These are phyloP conservation scores for Fraxinus nigra DNA, from an alignment of 305 asterid genomes.

Conservation along the genomic window DNA sequence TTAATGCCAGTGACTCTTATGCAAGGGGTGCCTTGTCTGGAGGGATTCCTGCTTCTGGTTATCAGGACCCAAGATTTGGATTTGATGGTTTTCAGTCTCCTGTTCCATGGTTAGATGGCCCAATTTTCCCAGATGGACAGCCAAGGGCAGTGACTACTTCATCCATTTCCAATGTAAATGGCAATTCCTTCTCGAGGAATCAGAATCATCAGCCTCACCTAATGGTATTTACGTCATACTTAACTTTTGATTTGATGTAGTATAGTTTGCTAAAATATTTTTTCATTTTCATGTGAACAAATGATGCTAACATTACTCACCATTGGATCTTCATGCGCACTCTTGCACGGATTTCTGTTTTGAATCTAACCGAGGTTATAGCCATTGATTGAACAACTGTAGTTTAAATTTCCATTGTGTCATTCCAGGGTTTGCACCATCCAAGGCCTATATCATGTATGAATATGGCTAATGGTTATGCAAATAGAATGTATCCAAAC, in stretches of 20 bases:
- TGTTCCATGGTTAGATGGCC: slow-evolving; percentile 47
- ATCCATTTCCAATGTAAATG: slow-evolving; percentile 35
- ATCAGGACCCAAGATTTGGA: slow-evolving; percentile 51
- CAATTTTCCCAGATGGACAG: slow-evolving; percentile 45
- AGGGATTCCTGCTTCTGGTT: slow-evolving; percentile 34
- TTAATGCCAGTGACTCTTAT: slow-evolving; percentile 37
- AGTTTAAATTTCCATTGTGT: neutral
- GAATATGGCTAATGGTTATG: slow-evolving; percentile 45
- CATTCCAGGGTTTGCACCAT: slow-evolving; percentile 43
- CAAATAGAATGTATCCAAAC: slow-evolving; percentile 50
- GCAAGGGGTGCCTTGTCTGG: slow-evolving; percentile 46
- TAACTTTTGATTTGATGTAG: neutral
- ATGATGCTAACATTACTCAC: neutral
- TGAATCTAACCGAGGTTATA: neutral
- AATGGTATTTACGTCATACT: slow-evolving; percentile 31
- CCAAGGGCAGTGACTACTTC: slow-evolving; percentile 33
- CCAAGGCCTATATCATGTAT: slow-evolving; percentile 43
- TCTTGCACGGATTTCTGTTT: neutral
- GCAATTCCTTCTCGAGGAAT: slow-evolving; percentile 38
- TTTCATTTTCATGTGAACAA: neutral
- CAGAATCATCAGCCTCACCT: slow-evolving; percentile 39
- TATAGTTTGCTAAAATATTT: neutral
- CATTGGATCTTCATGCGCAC: neutral
- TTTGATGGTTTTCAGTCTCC: slow-evolving; percentile 55
- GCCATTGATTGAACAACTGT: neutral